phyloP scores from a whole-genome alignment of 805 yeast species.

The Starmerella apis region DNA sequence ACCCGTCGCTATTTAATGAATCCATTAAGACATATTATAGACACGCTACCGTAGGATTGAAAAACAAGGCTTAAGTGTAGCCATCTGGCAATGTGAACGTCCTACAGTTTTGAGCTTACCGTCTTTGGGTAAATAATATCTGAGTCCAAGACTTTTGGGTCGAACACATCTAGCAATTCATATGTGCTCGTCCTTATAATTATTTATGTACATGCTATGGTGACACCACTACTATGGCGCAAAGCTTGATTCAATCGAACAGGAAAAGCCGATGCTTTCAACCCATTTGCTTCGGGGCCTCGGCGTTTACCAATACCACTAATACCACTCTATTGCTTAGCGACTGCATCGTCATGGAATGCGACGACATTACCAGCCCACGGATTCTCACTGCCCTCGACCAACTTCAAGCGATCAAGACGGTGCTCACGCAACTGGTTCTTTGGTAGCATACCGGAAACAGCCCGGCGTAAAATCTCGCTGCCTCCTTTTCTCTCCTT shows the following conservation, averaged over 20 bases:
- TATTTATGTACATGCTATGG: not conserved
- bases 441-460: slow-evolving; percentile 92
- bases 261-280: too few relatives aligned
- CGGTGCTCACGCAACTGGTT: slow-evolving; percentile 70
- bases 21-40: too few relatives aligned
- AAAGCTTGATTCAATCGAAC: too few relatives aligned
- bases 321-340: not conserved
- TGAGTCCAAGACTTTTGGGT: too few relatives aligned
- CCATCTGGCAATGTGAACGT: too few relatives aligned
- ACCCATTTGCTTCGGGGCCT: too few relatives aligned
- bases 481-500: slow-evolving; percentile 71
- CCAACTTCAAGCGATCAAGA: slow-evolving; percentile 72
- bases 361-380: slow-evolving; percentile 75
- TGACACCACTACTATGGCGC: not conserved
- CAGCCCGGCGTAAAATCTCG: slow-evolving; percentile 80
- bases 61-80: too few relatives aligned
- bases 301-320: too few relatives aligned
- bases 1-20: too few relatives aligned
- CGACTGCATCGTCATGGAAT: slow-evolving; percentile 55
- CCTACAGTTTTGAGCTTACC: too few relatives aligned
- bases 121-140: too few relatives aligned
- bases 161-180: not conserved
- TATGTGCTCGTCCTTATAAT: not conserved
- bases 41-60: too few relatives aligned
- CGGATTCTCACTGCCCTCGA: slow-evolving; percentile 82